Evolutionary conservation across 192 early-diverging fungal genomes (phyloP), one percentile per base, ranked within the genome.

Genomic region (Chytriomyces confervae): DNA sequence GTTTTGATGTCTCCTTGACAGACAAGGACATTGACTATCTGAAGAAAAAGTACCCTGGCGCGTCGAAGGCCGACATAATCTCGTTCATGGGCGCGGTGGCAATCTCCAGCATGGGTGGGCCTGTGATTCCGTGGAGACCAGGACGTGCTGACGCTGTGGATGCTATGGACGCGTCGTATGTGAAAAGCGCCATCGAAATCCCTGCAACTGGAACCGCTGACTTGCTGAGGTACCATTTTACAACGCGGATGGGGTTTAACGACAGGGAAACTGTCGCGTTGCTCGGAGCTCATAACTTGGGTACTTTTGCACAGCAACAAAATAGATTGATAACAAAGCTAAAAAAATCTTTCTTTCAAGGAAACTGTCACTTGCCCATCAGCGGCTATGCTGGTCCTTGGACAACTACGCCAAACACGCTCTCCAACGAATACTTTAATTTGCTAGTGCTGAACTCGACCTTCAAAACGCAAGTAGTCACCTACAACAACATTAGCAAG

Each of bases 211-310:
- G 53, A 29, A 47, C 10, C 18, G 66, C 70, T 20, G 50, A 72
- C 27, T 20, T 16, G 9, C 57, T 72, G 3, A 9, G 50, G 7
- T 23, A 18, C 9, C 20, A 9, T 10, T 72, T 5, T 24, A 18
- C 20, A 8, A 51, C 16, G 10, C 70, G 53, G 20, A 57, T 72
- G 18, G 70, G 82, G 85, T 90, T 90, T 53, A 91, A 82, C 78
- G 91, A 91, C 68, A 85, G 86, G 29, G 91, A 94, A 66, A 92
- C 89, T 72, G 91, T 92, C 29, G 91, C 91, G 10, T 79, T 94
- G 66, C 79, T 87, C 23, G 93, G 93, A 60, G 93, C 92, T 43
- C 92, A 94, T 76, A 83, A 87, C 43, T 75, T 94, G 46, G 92
- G 36, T 36, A 36, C 36, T 36, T 36, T 36, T 1, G 36, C 36